Evolutionary conservation across 345 rosid genomes (phyloP), one percentile per base, ranked within the genome.

Genomic region (Noccaea caerulescens): DNA sequence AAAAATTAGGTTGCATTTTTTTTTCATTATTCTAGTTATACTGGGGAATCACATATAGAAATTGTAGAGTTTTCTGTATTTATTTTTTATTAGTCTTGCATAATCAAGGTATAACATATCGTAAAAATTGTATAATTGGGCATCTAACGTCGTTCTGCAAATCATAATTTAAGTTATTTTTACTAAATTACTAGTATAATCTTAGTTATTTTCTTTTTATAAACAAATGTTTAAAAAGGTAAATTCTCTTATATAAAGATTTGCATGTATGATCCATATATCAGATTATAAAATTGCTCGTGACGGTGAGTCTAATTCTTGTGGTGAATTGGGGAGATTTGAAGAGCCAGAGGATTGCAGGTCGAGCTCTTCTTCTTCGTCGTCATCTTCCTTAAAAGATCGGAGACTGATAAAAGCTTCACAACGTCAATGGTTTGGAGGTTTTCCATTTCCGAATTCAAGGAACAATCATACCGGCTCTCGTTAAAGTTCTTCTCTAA

Each of bases 321-420:
- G 54, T 63, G 70, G 44, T 62, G 79, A 62, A 63, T 2, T 23
- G 39, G 71, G 63, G 54, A 63, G 34, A 62, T 42, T 18, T 4
- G 75, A 53, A 18, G 51, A 54, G 25, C 53, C 41, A 16, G 59
- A 75, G 2, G 66, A 37, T 45, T 63, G 55, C 46, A 58, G 66
- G 47, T 84, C 87, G 13, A 77, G 75, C 66, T 76, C 81, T 16
- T 85, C 84, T 3, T 76, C 74, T 6, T 76, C 84, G 0, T 55
- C 81, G 1, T 50, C 80, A 3, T 66, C 73, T 13, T 81, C 83
- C 7, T 84, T 50, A 7, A 73, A 73, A 65, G 53, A 71, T 51
- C 60, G 20, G 4, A 60, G 78, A 68, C 42, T 64, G 10, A 13
- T 54, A 0, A 76, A 73, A 63, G 67, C 54, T 23, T 58, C 38